Conservation (phyloP, 2,329 filamentous ascomycete genomes). For the Claviceps spartinae region DNA sequence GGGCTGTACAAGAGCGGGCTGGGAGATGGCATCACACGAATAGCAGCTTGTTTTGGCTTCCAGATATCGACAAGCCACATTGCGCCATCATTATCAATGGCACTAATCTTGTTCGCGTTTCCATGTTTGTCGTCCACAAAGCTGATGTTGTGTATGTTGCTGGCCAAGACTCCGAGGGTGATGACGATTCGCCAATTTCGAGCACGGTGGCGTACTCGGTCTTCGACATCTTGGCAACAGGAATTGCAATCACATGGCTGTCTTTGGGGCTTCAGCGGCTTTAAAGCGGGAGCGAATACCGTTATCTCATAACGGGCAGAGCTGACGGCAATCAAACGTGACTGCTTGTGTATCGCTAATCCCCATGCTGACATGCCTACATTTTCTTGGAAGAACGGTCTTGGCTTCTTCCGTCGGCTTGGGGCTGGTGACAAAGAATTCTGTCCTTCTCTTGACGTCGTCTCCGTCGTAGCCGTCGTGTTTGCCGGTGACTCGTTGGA, state of each 20-base stretch:
- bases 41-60: conserved; percentile 19
- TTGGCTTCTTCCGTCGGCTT: conserved; percentile 9
- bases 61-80: conserved; percentile 41
- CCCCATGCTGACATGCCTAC: conserved; percentile 80
- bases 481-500: background rate
- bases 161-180: conserved; percentile 22
- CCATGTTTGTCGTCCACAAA: conserved; percentile 34
- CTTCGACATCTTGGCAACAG: conserved; percentile 12
- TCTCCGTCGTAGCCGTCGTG: background rate
- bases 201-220: conserved; percentile 26
- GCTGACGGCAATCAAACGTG: conserved; percentile 76
- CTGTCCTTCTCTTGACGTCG: conserved; percentile 4
- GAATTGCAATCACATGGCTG: conserved; percentile 4
- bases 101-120: conserved; percentile 34
- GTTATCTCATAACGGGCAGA: conserved; percentile 51
- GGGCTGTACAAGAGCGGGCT: conserved; percentile 14
- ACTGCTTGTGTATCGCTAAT: conserved; percentile 63
- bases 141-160: conserved; percentile 40
- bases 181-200: conserved; percentile 38
- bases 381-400: conserved; percentile 58
- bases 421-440: background rate
- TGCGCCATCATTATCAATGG: conserved; percentile 34
- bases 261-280: conserved; percentile 1
- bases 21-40: conserved; percentile 12
- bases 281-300: conserved; percentile 36